A percentile compares a stretch with the other conserved stretches of the same genome.
Conservation (phyloP, 768 basidiomycete genomes). For the Boletus rex-veris region DNA sequence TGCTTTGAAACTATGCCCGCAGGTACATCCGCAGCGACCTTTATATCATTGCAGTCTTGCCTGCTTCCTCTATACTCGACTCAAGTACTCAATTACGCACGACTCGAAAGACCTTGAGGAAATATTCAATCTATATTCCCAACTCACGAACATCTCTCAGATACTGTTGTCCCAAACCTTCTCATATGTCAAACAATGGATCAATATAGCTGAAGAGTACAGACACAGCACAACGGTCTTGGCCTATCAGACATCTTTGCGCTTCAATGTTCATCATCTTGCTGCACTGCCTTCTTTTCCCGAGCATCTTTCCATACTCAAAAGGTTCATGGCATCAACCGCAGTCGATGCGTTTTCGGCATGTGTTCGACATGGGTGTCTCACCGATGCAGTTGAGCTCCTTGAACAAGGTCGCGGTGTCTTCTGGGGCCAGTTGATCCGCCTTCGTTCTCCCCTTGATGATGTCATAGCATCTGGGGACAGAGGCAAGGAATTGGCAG, state of each 20-base stretch:
- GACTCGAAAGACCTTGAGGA: neutral
- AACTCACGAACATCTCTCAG: neutral
- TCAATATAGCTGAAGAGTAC: constrained; percentile 3
- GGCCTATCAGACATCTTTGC: constrained; percentile 10
- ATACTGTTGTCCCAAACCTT: neutral
- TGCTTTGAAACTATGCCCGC: neutral
- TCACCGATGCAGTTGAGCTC: constrained; percentile 28
- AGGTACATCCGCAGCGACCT: neutral
- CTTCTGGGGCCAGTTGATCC: neutral
- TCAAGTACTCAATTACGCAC: neutral
- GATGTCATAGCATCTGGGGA: neutral
- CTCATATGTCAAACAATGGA: neutral
- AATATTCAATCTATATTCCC: neutral
- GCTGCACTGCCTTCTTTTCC: neutral
- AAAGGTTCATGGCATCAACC: neutral
- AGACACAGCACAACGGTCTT: constrained; percentile 5
- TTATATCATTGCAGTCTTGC: neutral
- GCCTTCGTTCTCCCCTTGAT: constrained; percentile 11
- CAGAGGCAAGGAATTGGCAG: neutral
- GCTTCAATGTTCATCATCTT: constrained; percentile 2
- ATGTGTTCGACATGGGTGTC: constrained; percentile 8
- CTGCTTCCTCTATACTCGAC: neutral
- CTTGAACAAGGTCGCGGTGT: constrained; percentile 6
- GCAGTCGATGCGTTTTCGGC: constrained; percentile 6
- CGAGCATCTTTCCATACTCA: neutral